Evolutionary conservation across 2,329 filamentous ascomycete species (phyloP).

Genomic region (Ceratocystis variospora): DNA sequence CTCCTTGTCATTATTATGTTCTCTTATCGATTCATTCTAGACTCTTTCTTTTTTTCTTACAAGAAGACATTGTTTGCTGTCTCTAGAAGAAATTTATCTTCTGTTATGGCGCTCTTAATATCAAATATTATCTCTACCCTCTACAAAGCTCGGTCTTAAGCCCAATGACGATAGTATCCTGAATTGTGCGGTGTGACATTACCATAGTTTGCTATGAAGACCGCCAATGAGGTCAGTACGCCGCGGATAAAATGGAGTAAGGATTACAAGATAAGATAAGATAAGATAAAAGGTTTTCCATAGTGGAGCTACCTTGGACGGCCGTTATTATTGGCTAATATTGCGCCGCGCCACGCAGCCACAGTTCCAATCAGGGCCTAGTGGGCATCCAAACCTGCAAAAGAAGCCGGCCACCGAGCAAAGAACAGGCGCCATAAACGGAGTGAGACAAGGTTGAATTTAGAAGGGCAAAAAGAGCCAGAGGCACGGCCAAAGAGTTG

Average conservation of each 20-base stretch:
- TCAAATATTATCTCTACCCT: too few species aligned
- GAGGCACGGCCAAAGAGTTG: background rate
- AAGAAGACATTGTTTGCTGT: background rate
- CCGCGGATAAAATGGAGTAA: background rate
- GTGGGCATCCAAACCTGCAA: slow-evolving; percentile 5
- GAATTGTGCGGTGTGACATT: background rate
- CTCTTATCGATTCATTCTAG: background rate
- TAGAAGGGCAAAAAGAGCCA: background rate
- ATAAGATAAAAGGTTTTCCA: background rate
- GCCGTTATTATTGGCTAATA: background rate
- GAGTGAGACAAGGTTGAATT: slow-evolving; percentile 4
- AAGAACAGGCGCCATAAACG: slow-evolving; percentile 4
- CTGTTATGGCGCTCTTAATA: too few species aligned
- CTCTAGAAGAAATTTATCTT: too few species aligned
- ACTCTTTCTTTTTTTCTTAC: background rate
- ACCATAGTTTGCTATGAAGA: background rate
- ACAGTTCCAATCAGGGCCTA: slow-evolving; percentile 6
- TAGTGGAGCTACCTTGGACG: too few species aligned
- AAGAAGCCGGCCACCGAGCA: background rate
- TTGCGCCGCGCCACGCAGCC: background rate
- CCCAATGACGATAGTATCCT: background rate
- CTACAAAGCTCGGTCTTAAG: background rate
- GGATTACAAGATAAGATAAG: slow-evolving; percentile 1
- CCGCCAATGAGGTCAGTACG: slow-evolving; percentile 8
- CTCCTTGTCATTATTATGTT: background rate